Evolutionary conservation across 2,329 filamentous ascomycete species (phyloP), one percentile per base, ranked within the genome.

Genomic region (Nannizzia gypsea): DNA sequence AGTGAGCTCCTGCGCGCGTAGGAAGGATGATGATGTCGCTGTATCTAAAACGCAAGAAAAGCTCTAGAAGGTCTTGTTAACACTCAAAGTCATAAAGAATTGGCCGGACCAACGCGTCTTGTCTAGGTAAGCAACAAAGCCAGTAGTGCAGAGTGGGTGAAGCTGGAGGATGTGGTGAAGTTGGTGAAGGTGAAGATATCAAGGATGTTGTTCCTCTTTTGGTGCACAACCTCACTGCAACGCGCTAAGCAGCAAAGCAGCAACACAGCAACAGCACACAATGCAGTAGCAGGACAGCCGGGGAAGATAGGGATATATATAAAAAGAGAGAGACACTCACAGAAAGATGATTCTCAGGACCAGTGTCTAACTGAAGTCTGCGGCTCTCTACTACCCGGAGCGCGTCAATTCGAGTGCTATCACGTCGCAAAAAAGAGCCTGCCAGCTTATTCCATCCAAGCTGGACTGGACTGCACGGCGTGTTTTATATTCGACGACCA

Each of bases 51-150:
- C 24, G n/a, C n/a, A n/a, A 31, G 13, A 9, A 28, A 36, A 44
- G 22, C 36, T 44, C 57, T 46, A 42, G 28, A 48, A 26, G 44
- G 22, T 26, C 44, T 42, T 50, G 44, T 50, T 50, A 50, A 26
- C 44, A 24, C 20, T 34, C 48, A 36, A 36, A 20, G 31, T 11
- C 56, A 65, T 36, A 28, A n/a, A 58, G 20, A 24, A 38, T 40
- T 38, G 31, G 34, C 9, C 9, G 28, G 26, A 11, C 6, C 6
- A 44, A 60, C 17, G 48, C 31, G 46, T 42, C 26, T 34, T 58
- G 34, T 44, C 61, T 50, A 64, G 66, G 65, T 65, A 63, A 66
- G 48, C 59, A 56, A 57, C 31, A 56, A 57, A 61, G 31, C 31
- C 9, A 36, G 31, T 11, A 11, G 31, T 36, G 31, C 31, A 56